A percentile compares a stretch with the other conserved stretches of the same genome.
These are phyloP conservation scores for Zymoseptoria passerinii DNA, from an alignment of 2,329 filamentous ascomycete genomes.

Conservation along the genomic window DNA sequence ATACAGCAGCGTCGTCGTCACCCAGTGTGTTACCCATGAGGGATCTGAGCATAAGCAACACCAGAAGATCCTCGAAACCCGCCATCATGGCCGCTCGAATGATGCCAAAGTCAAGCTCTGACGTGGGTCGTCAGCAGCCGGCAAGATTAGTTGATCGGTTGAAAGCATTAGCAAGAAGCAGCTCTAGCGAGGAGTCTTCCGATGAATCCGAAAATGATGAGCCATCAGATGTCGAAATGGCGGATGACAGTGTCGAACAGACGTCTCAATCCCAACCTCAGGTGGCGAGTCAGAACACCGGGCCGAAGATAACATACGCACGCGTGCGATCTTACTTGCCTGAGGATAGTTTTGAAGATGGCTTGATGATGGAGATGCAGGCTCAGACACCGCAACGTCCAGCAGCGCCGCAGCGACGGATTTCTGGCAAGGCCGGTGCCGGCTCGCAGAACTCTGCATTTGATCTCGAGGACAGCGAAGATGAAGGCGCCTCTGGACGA, in stretches of 20 bases:
- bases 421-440: conserved; percentile 6
- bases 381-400: conserved; percentile 18
- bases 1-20: conserved; percentile 14
- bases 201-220: conserved; percentile 12
- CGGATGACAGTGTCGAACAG: conserved; percentile 4
- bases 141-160: conserved; percentile 28
- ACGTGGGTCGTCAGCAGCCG: conserved; percentile 17
- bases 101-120: conserved; percentile 19
- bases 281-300: conserved; percentile 18
- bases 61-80: conserved; percentile 1
- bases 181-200: conserved; percentile 14
- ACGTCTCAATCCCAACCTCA: conserved; percentile 10
- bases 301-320: conserved; percentile 47
- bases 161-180: conserved; percentile 23
- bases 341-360: conserved; percentile 39
- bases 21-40: conserved; percentile 21
- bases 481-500: conserved; percentile 33
- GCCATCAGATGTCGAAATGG: conserved; percentile 14
- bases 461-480: conserved; percentile 40
- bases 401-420: conserved; percentile 2
- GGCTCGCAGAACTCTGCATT: conserved; percentile 24
- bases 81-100: conserved; percentile 1
- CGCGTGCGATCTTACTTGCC: conserved; percentile 52
- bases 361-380: conserved; percentile 26
- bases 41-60: conserved; percentile 16